Percentiles rank a stretch among this genome's conserved stretches.
These are phyloP conservation scores for Orbilia oligospora DNA, from an alignment of 2,329 filamentous ascomycete species.

Conservation along the genomic window DNA sequence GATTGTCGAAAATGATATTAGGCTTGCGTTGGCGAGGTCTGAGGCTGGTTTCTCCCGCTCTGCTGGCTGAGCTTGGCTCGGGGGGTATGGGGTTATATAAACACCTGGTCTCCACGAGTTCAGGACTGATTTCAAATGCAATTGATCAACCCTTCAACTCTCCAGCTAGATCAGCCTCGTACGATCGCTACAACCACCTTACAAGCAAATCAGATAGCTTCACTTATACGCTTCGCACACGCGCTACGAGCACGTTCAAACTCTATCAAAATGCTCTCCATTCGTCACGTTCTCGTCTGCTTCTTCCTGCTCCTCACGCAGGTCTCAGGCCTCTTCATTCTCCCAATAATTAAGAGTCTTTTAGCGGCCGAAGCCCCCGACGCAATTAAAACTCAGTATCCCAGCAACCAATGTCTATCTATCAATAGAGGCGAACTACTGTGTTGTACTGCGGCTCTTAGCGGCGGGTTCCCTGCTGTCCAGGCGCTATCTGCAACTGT, in stretches of 20 bases:
- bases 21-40: neutral
- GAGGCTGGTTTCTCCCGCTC: constrained; percentile 11
- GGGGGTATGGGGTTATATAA: neutral
- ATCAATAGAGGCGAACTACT: constrained; percentile 33
- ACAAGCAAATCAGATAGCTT: no score
- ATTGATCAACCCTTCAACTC: neutral
- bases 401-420: constrained; percentile 23
- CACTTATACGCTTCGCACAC: no score
- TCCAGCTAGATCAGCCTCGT: neutral
- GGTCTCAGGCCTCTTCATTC: constrained; percentile 7
- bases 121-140: neutral
- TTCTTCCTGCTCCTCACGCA: constrained; percentile 2
- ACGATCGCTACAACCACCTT: no score
- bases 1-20: neutral
- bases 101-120: neutral
- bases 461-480: constrained; percentile 21
- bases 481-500: neutral
- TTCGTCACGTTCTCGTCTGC: neutral
- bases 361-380: neutral
- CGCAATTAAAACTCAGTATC: neutral
- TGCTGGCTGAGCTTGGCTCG: neutral
- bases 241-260: no score
- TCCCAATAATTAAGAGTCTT: constrained; percentile 22
- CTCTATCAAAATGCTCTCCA: neutral
- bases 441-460: constrained; percentile 28